Base-by-base conservation (phyloP, 768 basidiomycete genomes). In the Gyrodon lividus region DNA sequence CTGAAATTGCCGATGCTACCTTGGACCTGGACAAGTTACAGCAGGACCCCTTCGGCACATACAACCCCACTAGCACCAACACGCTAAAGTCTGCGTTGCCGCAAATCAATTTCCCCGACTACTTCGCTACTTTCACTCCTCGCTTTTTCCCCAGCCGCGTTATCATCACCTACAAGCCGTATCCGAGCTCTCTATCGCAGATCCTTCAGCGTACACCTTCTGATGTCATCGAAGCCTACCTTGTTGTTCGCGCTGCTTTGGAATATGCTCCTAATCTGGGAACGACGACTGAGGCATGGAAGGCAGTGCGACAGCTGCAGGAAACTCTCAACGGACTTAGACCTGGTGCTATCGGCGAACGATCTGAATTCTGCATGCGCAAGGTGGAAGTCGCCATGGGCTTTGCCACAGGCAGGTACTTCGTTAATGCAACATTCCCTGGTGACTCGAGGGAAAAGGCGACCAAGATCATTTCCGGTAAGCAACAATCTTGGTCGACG, bases 321-420 rank as follows among this genome's bases (percentile, higher is more conserved):
- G 92, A 95, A 65, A 72, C 78, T 24, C 72, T 98, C 37, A 77
- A 77, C 17, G 97, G 97, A 2, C 80, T 96, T 61, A 91, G 93
- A 72, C 87, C 87, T 56, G 97, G 95, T 23, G 86, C 84, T 1
- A 74, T 89, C 26, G 85, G 86, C 37, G 89, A 95, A 59, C 80
- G 97, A 20, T 79, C 84, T 22, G 90, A 96, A 60, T 86, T 85
- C 58, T 98, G 96, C 63, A 77, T 93, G 46, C 77, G 75, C 1
- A 75, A 76, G 57, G 83, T 94, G 1, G 88, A 93, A 59, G 64
- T 72, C 35, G 79, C 80, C 2, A 77, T 96, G 50, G 96, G 96
- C n/a, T 95, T 91, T 66, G 87, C 92, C 6, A 80, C 87, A 26
- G 95, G 96, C 2, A 78, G 90, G 56, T 91, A 87, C 68, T 98